Conservation (phyloP, 352 stramenopile genomes). For the Pythium plurisporium region DNA sequence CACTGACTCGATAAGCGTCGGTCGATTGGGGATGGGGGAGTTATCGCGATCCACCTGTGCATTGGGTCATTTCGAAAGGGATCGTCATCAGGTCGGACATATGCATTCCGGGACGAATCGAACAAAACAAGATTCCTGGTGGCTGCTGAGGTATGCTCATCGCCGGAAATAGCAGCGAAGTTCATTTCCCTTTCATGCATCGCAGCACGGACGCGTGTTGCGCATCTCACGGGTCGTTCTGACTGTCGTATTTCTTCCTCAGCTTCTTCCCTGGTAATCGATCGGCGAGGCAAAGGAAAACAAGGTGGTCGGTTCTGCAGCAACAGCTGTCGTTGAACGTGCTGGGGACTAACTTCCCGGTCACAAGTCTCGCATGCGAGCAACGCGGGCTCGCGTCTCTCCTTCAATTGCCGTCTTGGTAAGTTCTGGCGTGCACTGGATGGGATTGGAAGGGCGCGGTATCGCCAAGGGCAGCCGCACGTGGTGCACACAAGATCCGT, state of each 20-base stretch:
- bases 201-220: no score
- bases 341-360: constrained; percentile 3
- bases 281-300: constrained; percentile 8
- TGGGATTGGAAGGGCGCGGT: not conserved
- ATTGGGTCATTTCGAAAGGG: no score
- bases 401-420: not conserved
- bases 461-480: not conserved
- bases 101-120: no score
- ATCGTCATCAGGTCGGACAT: no score
- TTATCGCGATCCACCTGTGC: constrained; percentile 8
- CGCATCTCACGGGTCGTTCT: no score
- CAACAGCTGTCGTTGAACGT: not conserved
- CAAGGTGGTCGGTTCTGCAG: constrained; percentile 8
- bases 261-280: no score
- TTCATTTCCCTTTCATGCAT: no score
- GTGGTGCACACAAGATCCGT: not conserved
- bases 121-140: no score
- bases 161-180: no score
- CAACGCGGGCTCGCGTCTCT: not conserved
- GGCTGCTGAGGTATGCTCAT: no score
- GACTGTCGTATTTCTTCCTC: no score
- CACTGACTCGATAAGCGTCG: not conserved
- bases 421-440: not conserved
- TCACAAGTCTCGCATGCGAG: not conserved
- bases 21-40: not conserved